Percentiles rank a stretch among this genome's conserved stretches.
These are phyloP conservation scores for Millerozyma acaciae DNA, from an alignment of 805 yeast species.

Conservation along the genomic window DNA sequence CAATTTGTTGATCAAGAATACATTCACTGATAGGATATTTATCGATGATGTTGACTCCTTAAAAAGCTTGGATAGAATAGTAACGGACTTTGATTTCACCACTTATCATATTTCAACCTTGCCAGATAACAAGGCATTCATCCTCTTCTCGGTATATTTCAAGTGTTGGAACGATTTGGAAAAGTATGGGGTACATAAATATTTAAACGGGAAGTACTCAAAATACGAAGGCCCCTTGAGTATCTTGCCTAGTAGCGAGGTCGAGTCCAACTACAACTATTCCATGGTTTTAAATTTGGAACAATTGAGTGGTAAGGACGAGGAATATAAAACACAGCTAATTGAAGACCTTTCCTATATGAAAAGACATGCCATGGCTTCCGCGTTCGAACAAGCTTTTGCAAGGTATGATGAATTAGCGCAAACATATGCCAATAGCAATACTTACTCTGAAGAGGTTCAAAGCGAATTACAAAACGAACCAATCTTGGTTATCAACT, in stretches of 20 bases:
- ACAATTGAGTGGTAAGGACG: constrained; percentile 27
- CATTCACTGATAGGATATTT: constrained; percentile 67
- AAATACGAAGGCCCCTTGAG: constrained; percentile 28
- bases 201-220: constrained; percentile 51
- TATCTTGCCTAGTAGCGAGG: constrained; percentile 24
- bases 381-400: constrained; percentile 89
- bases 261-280: constrained; percentile 80
- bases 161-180: constrained; percentile 74
- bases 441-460: constrained; percentile 42
- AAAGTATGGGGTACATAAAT: constrained; percentile 59
- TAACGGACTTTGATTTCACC: constrained; percentile 94
- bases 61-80: constrained; percentile 71
- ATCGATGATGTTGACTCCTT: constrained; percentile 37
- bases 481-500: constrained; percentile 65
- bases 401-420: constrained; percentile 69
- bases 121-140: constrained; percentile 62
- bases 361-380: constrained; percentile 85
- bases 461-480: constrained; percentile 45
- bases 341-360: constrained; percentile 66
- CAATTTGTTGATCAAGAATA: constrained; percentile 76
- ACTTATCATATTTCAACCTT: constrained; percentile 86
- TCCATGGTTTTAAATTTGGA: constrained; percentile 66
- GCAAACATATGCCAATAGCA: constrained; percentile 37
- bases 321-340: constrained; percentile 48
- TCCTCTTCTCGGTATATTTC: constrained; percentile 66